These are phyloP conservation scores for Juglanconis oblonga DNA, from an alignment of 2,329 filamentous ascomycete species.

Conservation along the genomic window DNA sequence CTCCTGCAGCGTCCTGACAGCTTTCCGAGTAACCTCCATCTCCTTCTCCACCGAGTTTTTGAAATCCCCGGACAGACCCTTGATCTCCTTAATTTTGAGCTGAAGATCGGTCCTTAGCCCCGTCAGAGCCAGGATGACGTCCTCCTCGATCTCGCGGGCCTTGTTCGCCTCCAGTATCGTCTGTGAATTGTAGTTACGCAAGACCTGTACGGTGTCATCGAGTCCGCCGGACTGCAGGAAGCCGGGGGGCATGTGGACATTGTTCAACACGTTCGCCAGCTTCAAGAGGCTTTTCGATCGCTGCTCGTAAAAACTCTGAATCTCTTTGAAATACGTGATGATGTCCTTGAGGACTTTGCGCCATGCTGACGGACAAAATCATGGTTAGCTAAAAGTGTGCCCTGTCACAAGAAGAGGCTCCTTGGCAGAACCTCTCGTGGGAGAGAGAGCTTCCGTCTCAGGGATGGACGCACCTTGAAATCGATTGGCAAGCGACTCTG, in stretches of 20 bases:
- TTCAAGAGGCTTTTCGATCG: slow-evolving; percentile 80
- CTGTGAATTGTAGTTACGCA: slow-evolving; percentile 80
- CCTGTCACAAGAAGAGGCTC: slow-evolving; percentile 6
- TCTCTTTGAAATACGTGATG: slow-evolving; percentile 89
- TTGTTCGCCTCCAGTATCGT: slow-evolving; percentile 80
- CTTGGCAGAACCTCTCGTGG: slow-evolving; percentile 12
- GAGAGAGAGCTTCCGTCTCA: background rate
- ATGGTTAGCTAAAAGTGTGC: slow-evolving; percentile 1
- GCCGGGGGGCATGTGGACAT: slow-evolving; percentile 67
- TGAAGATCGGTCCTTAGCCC: slow-evolving; percentile 84
- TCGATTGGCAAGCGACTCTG: slow-evolving; percentile 78
- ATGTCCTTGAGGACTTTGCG: slow-evolving; percentile 92
- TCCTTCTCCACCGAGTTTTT: slow-evolving; percentile 96
- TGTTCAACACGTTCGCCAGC: slow-evolving; percentile 80
- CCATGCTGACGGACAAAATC: slow-evolving; percentile 63
- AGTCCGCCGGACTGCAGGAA: slow-evolving; percentile 83
- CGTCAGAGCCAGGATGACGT: slow-evolving; percentile 84
- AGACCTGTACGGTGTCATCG: slow-evolving; percentile 77
- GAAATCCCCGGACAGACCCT: slow-evolving; percentile 87
- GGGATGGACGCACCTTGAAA: slow-evolving; percentile 69
- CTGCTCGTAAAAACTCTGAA: slow-evolving; percentile 84
- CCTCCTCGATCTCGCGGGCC: slow-evolving; percentile 83
- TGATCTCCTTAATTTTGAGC: slow-evolving; percentile 99
- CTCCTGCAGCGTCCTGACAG: slow-evolving; percentile 79
- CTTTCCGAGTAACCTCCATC: slow-evolving; percentile 78